Evolutionary conservation across 1,284 basidiomycete species (phyloP).

Genomic region (Chondrostereum purpureum): DNA sequence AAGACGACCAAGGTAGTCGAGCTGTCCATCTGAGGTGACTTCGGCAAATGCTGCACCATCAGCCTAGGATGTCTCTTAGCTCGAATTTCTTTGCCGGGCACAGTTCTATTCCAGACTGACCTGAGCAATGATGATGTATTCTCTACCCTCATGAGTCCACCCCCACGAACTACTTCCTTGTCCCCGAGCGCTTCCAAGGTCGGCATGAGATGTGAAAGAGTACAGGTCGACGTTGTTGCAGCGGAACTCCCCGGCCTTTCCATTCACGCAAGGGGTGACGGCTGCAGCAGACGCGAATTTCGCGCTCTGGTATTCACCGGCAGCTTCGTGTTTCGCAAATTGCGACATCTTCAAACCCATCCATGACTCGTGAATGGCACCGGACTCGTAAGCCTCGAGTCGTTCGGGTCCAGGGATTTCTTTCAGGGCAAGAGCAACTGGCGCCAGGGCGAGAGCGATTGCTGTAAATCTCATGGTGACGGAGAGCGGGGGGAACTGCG

Average conservation of each 20-base stretch:
- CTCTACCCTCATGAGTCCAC: constrained; percentile 15
- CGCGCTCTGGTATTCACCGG: constrained; percentile 5
- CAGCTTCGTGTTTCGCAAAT: constrained; percentile 3
- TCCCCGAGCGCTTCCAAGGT: background rate
- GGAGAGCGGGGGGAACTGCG: background rate
- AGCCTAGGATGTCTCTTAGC: too few relatives aligned
- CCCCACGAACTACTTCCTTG: constrained; percentile 11
- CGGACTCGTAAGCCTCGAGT: constrained; percentile 7
- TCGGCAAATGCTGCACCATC: constrained; percentile 19
- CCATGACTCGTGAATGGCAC: constrained; percentile 6
- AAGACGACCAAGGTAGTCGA: constrained; percentile 20
- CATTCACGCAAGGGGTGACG: constrained; percentile 7
- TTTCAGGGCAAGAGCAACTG: constrained; percentile 2
- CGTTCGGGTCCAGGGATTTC: constrained; percentile 9
- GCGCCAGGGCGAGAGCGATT: constrained; percentile 3
- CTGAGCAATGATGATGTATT: constrained; percentile 14
- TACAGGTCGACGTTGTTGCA: constrained; percentile 14
- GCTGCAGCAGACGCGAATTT: constrained; percentile 3
- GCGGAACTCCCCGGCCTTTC: constrained; percentile 15
- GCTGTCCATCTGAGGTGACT: constrained; percentile 14
- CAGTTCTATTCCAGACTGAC: background rate
- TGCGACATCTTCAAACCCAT: constrained; percentile 8
- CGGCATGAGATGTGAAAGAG: constrained; percentile 13
- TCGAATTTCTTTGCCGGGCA: too few relatives aligned
- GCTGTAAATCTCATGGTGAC: constrained; percentile 4